phyloP scores from a whole-genome alignment of 164 flowering plant species.

The Litsea cubeba region DNA sequence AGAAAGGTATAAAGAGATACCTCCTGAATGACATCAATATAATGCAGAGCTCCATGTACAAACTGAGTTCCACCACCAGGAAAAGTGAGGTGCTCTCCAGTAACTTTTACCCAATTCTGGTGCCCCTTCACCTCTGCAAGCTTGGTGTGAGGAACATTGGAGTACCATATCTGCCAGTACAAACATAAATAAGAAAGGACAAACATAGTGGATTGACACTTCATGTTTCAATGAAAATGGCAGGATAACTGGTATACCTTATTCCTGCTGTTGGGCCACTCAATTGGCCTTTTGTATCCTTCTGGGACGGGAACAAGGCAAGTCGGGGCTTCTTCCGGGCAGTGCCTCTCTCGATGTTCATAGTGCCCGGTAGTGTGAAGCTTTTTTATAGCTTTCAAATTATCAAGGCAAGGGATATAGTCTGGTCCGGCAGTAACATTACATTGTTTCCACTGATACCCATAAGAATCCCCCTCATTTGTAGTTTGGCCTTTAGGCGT shows the following conservation, averaged over 20 bases:
- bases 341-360: constrained; percentile 95
- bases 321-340: constrained; percentile 76
- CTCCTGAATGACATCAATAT: constrained; percentile 76
- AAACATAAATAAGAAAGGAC: background rate
- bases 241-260: constrained; percentile 42
- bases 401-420: constrained; percentile 96
- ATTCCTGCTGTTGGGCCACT: constrained; percentile 94
- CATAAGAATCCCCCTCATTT: constrained; percentile 19
- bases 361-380: constrained; percentile 83
- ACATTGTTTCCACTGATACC: constrained; percentile 64
- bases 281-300: constrained; percentile 67
- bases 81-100: constrained; percentile 83
- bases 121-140: constrained; percentile 87
- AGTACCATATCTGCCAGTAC: constrained; percentile 82
- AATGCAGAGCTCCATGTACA: constrained; percentile 89
- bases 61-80: constrained; percentile 99
- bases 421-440: constrained; percentile 83
- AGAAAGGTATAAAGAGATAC: constrained; percentile 26
- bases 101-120: constrained; percentile 94
- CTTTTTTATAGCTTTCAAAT: constrained; percentile 58
- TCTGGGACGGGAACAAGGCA: constrained; percentile 88
- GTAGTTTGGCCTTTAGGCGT: constrained; percentile 17
- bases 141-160: constrained; percentile 86
- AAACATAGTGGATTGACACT: background rate
- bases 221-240: background rate